Base-by-base conservation (phyloP, 1,139 yeast species). In the Yamadazyma mexicana region DNA sequence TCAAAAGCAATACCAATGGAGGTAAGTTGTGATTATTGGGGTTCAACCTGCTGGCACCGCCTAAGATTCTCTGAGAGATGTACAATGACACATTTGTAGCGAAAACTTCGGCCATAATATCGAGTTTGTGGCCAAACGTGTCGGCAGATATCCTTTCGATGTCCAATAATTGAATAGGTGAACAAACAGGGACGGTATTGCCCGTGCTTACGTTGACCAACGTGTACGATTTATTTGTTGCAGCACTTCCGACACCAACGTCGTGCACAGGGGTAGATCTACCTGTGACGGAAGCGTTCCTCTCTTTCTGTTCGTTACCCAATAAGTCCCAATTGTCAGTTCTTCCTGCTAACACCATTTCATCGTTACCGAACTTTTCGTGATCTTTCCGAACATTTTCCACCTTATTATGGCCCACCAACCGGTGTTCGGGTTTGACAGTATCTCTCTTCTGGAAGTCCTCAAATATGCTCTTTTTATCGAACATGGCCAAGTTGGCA, bases 101-200 rank as follows among this genome's bases (percentile, higher is more conserved):
- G 35, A 88, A 80, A 37, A 81, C 79, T 57, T 88, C 97, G n/a
- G 77, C 64, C 51, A 82, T 60, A 9, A 77, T 60, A 9, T 59
- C 58, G 11, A 75, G 68, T 1, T 77, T 51, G 15, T 82, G 59
- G 1, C 79, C 81, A 59, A 71, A 83, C 8, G 69, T 59, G 20
- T 80, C 83, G 4, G 65, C 59, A 14, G 85, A 62, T 15, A 81
- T 58, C 34, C 86, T 71, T 58, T 87, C 94, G 42, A 88, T 77
- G 49, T 87, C 95, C n/a, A 84, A 67, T 45, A 88, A 62, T 59
- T 89, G 96, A 6, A 87, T 79, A 0, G 96, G 92, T 1, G 92
- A 79, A 12, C 91, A 84, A 40, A 82, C 67, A 2, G 92, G 86
- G 3, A 81, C 62, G 2, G 49, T 31, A 3, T 46, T 43, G 20